Conservation (phyloP, 192 early-diverging fungal species). For the Entophlyctis luteolus region DNA sequence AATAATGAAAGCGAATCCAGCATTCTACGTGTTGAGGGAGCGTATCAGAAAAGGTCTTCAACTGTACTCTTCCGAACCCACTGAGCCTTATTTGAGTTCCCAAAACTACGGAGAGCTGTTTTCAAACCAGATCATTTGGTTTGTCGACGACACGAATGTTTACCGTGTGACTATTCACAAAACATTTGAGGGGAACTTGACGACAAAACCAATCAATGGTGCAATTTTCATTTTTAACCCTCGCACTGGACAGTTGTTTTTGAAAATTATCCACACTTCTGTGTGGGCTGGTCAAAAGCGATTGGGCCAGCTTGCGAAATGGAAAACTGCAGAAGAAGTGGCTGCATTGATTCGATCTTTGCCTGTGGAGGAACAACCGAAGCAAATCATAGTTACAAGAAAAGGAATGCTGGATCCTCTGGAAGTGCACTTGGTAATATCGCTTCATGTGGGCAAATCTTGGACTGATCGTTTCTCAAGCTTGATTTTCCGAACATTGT, state of each 20-base stretch:
- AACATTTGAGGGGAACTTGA: conserved; percentile 99
- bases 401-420: conserved; percentile 99
- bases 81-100: conserved; percentile 93
- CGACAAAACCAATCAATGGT: conserved; percentile 99
- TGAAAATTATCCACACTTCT: conserved; percentile 99
- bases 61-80: conserved; percentile 96
- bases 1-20: conserved; percentile 99
- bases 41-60: conserved; percentile 98
- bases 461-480: not conserved
- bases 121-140: conserved; percentile 98
- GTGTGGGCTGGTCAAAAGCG: conserved; percentile 99
- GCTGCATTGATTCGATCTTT: conserved; percentile 97
- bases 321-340: conserved; percentile 99
- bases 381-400: conserved; percentile 97
- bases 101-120: conserved; percentile 90
- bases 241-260: conserved; percentile 94
- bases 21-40: conserved; percentile 93
- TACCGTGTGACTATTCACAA: conserved; percentile 99
- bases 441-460: not conserved
- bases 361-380: conserved; percentile 98
- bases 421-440: conserved; percentile 75
- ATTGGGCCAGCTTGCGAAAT: conserved; percentile 97
- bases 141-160: conserved; percentile 98
- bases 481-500: conserved; percentile 99
- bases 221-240: conserved; percentile 99